phyloP scores from a whole-genome alignment of 116 monocot species.

The Posidonia oceanica region DNA sequence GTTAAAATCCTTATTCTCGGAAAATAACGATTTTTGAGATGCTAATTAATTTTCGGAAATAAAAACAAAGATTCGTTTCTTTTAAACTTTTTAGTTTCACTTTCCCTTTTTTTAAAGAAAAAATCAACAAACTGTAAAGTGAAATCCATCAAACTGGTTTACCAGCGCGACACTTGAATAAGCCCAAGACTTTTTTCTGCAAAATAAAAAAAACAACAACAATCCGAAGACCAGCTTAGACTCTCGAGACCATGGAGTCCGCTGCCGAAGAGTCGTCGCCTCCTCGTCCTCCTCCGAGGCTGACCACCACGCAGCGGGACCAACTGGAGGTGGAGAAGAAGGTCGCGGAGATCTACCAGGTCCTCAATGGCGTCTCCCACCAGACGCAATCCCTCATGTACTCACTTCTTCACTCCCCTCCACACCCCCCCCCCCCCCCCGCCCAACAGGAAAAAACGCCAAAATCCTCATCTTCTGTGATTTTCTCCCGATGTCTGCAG shows the following conservation, averaged over 20 bases:
- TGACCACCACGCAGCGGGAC: conserved; percentile 54
- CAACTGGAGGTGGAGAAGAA: conserved; percentile 55
- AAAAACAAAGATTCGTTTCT: no score
- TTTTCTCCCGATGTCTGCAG: conserved; percentile 24
- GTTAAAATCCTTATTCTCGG: no score
- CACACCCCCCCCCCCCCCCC: background rate
- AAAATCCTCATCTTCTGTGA: background rate
- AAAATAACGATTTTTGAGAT: no score
- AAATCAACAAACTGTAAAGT: no score
- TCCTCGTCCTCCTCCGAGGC: conserved; percentile 6
- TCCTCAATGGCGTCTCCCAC: conserved; percentile 42
- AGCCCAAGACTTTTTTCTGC: no score
- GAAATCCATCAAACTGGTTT: no score
- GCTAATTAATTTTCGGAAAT: no score
- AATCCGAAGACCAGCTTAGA: no score
- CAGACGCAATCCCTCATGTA: conserved; percentile 54
- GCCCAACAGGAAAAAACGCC: background rate
- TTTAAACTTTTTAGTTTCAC: no score
- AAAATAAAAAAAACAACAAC: no score
- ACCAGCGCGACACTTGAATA: no score
- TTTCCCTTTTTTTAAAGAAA: no score
- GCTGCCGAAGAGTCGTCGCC: background rate
- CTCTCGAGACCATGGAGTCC: background rate
- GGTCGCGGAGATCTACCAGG: conserved; percentile 55
- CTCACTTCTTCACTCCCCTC: background rate